phyloP scores from a whole-genome alignment of 352 stramenopile genomes.

The Phytophthora fragariae region DNA sequence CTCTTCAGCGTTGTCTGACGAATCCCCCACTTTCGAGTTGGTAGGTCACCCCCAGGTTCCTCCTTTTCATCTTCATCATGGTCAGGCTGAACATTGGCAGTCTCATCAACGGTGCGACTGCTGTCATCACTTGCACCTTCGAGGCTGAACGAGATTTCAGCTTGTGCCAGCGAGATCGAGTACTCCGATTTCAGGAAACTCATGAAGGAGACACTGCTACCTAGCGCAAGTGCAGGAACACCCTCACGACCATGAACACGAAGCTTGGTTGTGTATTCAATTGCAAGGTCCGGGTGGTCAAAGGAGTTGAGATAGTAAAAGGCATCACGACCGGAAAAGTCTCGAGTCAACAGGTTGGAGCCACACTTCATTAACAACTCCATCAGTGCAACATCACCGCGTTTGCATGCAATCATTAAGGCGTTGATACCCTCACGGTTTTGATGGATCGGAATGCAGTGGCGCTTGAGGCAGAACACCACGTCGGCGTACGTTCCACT shows the following conservation, averaged over 20 bases:
- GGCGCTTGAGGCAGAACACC: conserved; percentile 41
- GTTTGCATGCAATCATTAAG: conserved; percentile 58
- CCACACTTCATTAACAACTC: conserved; percentile 48
- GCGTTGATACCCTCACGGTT: conserved; percentile 56
- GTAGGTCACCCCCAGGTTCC: conserved; percentile 10
- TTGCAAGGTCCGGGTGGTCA: conserved; percentile 56
- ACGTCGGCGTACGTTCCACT: conserved; percentile 46
- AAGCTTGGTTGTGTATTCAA: conserved; percentile 34
- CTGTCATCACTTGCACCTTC: conserved; percentile 5
- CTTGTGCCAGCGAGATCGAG: conserved; percentile 28
- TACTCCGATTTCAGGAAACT: conserved; percentile 15
- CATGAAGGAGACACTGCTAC: neutral
- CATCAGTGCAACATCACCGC: conserved; percentile 47
- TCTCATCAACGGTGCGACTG: conserved; percentile 7
- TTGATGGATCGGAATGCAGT: conserved; percentile 54
- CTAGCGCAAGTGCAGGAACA: conserved; percentile 14
- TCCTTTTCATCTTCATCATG: conserved; percentile 1
- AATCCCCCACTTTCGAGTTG: conserved; percentile 46
- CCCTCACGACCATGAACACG: neutral
- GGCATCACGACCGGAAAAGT: conserved; percentile 54
- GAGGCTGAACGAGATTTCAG: conserved; percentile 16
- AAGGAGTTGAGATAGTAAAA: conserved; percentile 52
- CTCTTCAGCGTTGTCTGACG: conserved; percentile 47
- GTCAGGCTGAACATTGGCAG: neutral
- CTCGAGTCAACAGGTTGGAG: conserved; percentile 44